Conservation (phyloP, 2,329 filamentous ascomycete genomes). For the Coniochaeta sp. region DNA sequence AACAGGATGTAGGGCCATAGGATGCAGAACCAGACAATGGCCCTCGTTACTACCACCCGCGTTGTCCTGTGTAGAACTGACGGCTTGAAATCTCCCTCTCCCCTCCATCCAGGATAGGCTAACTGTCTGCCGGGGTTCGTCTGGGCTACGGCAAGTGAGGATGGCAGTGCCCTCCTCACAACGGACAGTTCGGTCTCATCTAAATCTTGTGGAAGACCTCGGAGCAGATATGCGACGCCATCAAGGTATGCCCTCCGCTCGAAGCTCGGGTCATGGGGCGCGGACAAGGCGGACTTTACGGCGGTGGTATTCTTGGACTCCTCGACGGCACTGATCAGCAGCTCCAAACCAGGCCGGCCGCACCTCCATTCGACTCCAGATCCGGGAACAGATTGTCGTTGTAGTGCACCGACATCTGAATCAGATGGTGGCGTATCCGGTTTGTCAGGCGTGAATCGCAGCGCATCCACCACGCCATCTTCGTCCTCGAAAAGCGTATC, state of each 20-base stretch:
- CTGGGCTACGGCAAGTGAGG: constrained; percentile 11
- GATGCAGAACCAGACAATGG: constrained; percentile 2
- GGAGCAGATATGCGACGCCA: constrained; percentile 55
- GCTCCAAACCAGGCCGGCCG: constrained; percentile 25
- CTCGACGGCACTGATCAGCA: constrained; percentile 35
- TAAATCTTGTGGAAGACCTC: constrained; percentile 51
- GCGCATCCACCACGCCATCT: not conserved
- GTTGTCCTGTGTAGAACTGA: not conserved
- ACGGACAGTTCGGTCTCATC: constrained; percentile 44
- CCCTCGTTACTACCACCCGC: not conserved
- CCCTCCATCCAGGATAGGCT: not conserved
- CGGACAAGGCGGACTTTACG: constrained; percentile 10
- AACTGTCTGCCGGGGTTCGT: not conserved
- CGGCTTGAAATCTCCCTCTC: not conserved
- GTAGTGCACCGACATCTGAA: not conserved
- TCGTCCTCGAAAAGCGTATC: not conserved
- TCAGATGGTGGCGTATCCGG: not conserved
- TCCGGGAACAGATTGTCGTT: not conserved
- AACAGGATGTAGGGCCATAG: constrained; percentile 1
- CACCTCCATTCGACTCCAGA: constrained; percentile 12
- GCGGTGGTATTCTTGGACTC: constrained; percentile 21
- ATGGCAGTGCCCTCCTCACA: constrained; percentile 43
- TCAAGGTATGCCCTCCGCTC: constrained; percentile 59
- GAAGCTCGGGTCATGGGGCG: constrained; percentile 29
- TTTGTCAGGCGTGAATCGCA: not conserved